Percentiles rank a stretch among this genome's conserved stretches.
Evolutionary conservation across 768 basidiomycete species (phyloP).

Genomic region (Leccinum subgranulosum): DNA sequence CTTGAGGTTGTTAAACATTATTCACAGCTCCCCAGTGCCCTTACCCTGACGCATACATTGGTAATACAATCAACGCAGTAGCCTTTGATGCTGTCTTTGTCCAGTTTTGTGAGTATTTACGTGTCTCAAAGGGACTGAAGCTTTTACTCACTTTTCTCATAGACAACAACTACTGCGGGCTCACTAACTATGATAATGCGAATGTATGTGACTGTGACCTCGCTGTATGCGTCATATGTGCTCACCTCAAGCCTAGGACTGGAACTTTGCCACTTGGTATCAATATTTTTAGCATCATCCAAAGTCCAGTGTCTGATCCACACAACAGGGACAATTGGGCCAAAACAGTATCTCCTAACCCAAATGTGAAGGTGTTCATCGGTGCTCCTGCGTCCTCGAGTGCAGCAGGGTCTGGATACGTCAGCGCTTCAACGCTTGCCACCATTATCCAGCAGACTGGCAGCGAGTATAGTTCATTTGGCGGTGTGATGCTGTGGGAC

Average conservation of each 20-base stretch:
- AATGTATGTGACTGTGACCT: conserved; percentile 25
- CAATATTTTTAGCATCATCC: neutral
- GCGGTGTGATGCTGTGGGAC: conserved; percentile 45
- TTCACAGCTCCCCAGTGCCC: conserved; percentile 40
- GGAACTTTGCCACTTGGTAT: conserved; percentile 45
- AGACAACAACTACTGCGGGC: conserved; percentile 50
- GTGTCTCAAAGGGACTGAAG: neutral
- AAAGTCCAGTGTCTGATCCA: neutral
- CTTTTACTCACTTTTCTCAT: neutral
- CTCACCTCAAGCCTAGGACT: conserved; percentile 36
- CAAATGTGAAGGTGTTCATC: conserved; percentile 46
- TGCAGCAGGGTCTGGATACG: conserved; percentile 46
- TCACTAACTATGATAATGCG: conserved; percentile 43
- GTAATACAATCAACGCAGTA: conserved; percentile 39
- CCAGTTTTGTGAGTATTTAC: conserved; percentile 39
- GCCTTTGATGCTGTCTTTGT: conserved; percentile 50
- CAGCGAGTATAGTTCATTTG: conserved; percentile 42
- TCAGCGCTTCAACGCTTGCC: conserved; percentile 33
- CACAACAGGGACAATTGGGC: conserved; percentile 48
- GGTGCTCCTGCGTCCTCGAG: conserved; percentile 44
- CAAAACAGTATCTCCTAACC: conserved; percentile 40
- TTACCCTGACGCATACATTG: conserved; percentile 47
- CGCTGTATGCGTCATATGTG: neutral
- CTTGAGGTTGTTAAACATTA: neutral
- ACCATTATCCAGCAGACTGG: conserved; percentile 34